Evolutionary conservation across 192 early-diverging fungal species (phyloP), one percentile per base, ranked within the genome.

Genomic region (Rhizophagus clarus): DNA sequence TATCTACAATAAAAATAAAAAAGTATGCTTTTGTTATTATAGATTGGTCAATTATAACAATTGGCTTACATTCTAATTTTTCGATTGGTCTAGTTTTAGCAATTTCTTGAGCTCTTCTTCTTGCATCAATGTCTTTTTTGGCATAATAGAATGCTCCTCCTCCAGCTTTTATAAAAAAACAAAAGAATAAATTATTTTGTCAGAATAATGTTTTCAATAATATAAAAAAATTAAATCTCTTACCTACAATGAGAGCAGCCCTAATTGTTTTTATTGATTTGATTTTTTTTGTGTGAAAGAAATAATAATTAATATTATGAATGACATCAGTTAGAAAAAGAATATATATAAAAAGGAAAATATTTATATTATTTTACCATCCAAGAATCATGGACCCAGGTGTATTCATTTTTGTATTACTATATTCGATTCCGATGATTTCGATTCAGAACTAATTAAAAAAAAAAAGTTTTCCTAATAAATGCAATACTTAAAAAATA

Each of bases 91-190:
- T 69, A 61, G 32, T 79, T 14, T 49, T 79, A 29, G 47, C 51
- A 9, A 61, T 8, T 40, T 69, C 68, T 79, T 79, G 77, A 28
- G 66, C 66, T 26, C 77, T n/a, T 60, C 77, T 69, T 42, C 77
- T 29, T 49, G 77, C 66, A 67, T 79, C 34, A 51, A 79, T 79
- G 24, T 79, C 77, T 61, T 79, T 79, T 40, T 79, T 79, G 0
- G 77, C 77, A 22, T 56, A 71, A 61, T 79, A 79, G 37, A 51
- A 79, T 71, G 77, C 77, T 17, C 29, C 51, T 20, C 77, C 77
- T 17, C 77, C 77, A 40, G 77, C 77, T 71, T 40, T 28, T 37
- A 22, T 14, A 22, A 7, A 67, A 31, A 15, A 76, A n/a, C n/a
- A 61, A 32, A 34, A 75, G 24, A 31, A 9, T 8, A 37, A 14